Percentiles rank a stretch among this genome's conserved stretches.
These are phyloP conservation scores for Penicillium cosmopolitanum DNA, from an alignment of 495 filamentous ascomycete species.

Conservation along the genomic window DNA sequence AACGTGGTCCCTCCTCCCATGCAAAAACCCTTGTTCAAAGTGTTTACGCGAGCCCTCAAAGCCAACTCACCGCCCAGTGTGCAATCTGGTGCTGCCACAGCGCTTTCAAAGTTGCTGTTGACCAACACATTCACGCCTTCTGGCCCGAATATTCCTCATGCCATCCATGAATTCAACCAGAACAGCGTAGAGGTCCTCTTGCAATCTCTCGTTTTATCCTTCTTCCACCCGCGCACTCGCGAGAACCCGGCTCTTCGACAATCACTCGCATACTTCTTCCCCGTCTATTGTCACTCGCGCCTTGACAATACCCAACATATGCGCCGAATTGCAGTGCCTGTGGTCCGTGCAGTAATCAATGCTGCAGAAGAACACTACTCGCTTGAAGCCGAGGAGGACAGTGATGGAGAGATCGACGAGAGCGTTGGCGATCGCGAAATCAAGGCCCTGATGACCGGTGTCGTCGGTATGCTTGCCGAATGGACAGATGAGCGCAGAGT, in stretches of 20 bases:
- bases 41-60: conserved; percentile 76
- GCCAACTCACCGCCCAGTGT: conserved; percentile 69
- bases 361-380: conserved; percentile 54
- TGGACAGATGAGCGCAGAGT: conserved; percentile 96
- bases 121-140: conserved; percentile 55
- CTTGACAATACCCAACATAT: conserved; percentile 80
- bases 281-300: conserved; percentile 87
- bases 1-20: conserved; percentile 45
- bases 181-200: conserved; percentile 66
- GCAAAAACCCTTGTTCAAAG: conserved; percentile 69
- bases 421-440: conserved; percentile 75
- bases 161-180: conserved; percentile 53
- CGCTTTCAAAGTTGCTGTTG: conserved; percentile 85
- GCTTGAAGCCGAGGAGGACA: conserved; percentile 58
- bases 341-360: conserved; percentile 64
- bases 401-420: conserved; percentile 62
- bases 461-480: conserved; percentile 82
- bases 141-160: conserved; percentile 40
- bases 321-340: conserved; percentile 67
- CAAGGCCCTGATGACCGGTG: conserved; percentile 74
- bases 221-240: conserved; percentile 86
- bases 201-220: conserved; percentile 77
- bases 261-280: conserved; percentile 91
- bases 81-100: conserved; percentile 79
- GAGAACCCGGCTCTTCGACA: conserved; percentile 88